Percentiles rank a stretch among this genome's conserved stretches.
Conservation (phyloP, 768 basidiomycete species). For the Neoboletus subvelutipes region DNA sequence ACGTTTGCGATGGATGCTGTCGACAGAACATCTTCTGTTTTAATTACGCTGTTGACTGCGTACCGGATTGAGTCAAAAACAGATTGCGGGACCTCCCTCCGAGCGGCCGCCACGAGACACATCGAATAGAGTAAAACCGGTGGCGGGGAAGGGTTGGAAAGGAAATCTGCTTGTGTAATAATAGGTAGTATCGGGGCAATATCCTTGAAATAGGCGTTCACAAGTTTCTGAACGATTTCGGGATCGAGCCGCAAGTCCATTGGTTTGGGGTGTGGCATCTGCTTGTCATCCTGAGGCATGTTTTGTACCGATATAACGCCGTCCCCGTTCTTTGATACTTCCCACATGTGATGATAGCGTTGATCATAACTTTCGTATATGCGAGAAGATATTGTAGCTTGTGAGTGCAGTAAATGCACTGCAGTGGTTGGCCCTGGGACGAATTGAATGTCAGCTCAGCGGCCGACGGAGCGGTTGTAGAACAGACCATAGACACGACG, state of each 20-base stretch:
- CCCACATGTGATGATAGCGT: conserved; percentile 85
- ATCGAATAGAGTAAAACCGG: conserved; percentile 90
- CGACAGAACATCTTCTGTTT: conserved; percentile 87
- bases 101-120: conserved; percentile 87
- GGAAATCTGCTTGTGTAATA: conserved; percentile 85
- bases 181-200: conserved; percentile 87
- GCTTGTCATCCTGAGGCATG: conserved; percentile 55
- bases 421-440: conserved; percentile 80
- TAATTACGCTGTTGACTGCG: conserved; percentile 83
- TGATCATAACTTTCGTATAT: conserved; percentile 86
- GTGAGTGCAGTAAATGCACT: conserved; percentile 86
- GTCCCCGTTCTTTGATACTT: conserved; percentile 79
- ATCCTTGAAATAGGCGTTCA: conserved; percentile 92
- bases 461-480: conserved; percentile 10
- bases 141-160: conserved; percentile 68
- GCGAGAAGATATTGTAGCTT: conserved; percentile 79
- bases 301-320: conserved; percentile 84
- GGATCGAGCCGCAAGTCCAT: conserved; percentile 74
- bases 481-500: conserved; percentile 61
- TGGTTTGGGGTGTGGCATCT: conserved; percentile 55
- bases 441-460: conserved; percentile 33
- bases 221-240: conserved; percentile 73
- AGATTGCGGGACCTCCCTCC: conserved; percentile 76
- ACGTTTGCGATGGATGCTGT: conserved; percentile 85
- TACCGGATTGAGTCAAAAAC: conserved; percentile 91